Percentiles rank a stretch among this genome's conserved stretches.
Conservation (phyloP, 345 rosid species). For the Citrus cavaleriei region DNA sequence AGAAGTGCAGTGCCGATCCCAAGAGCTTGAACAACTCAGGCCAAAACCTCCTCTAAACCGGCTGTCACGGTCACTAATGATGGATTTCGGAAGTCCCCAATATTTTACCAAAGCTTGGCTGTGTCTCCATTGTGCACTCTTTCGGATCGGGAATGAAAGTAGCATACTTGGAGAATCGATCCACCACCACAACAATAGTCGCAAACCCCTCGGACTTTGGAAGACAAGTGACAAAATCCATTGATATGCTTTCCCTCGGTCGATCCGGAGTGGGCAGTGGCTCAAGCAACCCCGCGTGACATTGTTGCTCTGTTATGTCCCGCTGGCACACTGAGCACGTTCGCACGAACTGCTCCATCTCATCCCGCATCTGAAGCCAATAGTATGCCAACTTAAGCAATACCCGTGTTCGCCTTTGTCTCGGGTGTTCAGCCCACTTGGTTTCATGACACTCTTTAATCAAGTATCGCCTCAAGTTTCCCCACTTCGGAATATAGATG, state of each 20-base stretch:
- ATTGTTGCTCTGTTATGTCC: not conserved
- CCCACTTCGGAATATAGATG: too few relatives aligned
- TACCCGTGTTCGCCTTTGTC: accelerated
- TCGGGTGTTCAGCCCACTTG: not conserved
- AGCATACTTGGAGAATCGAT: not conserved
- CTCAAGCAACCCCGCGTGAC: accelerated
- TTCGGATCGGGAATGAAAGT: not conserved
- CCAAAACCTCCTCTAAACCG: not conserved
- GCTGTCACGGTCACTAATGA: not conserved
- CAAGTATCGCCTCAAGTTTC: not conserved
- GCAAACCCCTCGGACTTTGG: not conserved
- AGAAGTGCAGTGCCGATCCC: not conserved
- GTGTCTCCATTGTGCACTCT: not conserved
- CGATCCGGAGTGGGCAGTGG: accelerated
- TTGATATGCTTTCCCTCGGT: not conserved
- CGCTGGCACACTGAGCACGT: not conserved
- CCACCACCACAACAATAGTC: not conserved
- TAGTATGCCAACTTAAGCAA: too few relatives aligned
- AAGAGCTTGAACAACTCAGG: not conserved
- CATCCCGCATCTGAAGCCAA: not conserved
- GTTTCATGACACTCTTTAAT: not conserved
- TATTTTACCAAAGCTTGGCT: not conserved
- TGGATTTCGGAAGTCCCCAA: not conserved
- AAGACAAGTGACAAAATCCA: not conserved
- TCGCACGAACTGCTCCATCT: not conserved